phyloP scores from a whole-genome alignment of 2,329 filamentous ascomycete genomes.

The Knoxdaviesia proteae region DNA sequence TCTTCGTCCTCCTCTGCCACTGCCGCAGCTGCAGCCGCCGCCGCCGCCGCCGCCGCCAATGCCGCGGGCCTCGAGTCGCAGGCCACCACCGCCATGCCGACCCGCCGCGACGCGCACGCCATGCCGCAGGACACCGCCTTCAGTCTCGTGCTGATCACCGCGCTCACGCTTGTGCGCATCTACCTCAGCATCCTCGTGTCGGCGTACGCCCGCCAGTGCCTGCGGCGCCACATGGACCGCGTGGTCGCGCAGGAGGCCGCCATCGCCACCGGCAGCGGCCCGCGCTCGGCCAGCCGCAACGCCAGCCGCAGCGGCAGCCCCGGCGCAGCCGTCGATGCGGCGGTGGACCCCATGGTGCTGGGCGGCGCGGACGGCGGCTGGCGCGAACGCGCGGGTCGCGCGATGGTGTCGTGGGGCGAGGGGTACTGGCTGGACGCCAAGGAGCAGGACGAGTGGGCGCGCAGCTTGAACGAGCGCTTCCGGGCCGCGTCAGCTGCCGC shows the following conservation, averaged over 20 bases:
- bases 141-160: conserved; percentile 56
- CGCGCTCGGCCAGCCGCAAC: conserved; percentile 4
- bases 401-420: conserved; percentile 53
- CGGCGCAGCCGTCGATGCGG: conserved; percentile 1
- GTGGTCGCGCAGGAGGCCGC: not conserved
- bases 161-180: conserved; percentile 53
- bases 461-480: conserved; percentile 9
- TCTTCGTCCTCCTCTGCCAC: not conserved
- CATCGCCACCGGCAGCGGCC: not conserved
- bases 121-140: conserved; percentile 41
- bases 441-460: conserved; percentile 48
- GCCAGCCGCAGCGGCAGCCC: conserved; percentile 14
- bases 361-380: conserved; percentile 49
- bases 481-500: not conserved
- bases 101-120: conserved; percentile 2
- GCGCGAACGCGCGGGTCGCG: conserved; percentile 56
- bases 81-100: conserved; percentile 3
- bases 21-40: no score
- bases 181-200: conserved; percentile 77
- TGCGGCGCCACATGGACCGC: conserved; percentile 38
- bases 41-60: no score
- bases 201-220: conserved; percentile 56
- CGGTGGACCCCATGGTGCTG: conserved; percentile 2
- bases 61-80: no score
- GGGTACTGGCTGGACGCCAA: conserved; percentile 64